Base-by-base conservation (phyloP, 2,329 filamentous ascomycete species). In the Hymenoscyphus fructigenus region DNA sequence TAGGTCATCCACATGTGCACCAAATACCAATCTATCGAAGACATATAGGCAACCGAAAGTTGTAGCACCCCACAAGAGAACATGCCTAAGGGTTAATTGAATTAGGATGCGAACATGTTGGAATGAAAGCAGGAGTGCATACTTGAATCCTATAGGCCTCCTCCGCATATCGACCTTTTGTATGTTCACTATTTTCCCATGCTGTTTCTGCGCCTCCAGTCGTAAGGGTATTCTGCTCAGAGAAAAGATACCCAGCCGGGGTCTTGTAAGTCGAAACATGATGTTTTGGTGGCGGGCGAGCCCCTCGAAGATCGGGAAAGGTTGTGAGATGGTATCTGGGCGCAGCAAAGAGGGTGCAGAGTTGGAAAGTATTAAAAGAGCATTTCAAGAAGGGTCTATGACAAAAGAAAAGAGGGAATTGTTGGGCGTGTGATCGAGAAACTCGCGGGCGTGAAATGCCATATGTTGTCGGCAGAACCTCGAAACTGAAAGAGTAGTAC, bases 11-110 rank as follows among this genome's bases (percentile, higher is more conserved):
- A n/a, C 55, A 29, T 14, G 82, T 80, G 61, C 6, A 26, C 79
- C 79, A 26, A 85, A 73, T 17, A 86, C 79, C n/a, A 81, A 71
- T 10, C 74, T 76, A 29, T 75, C 74, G 71, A 84, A 85, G 38
- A 82, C 71, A 41, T 79, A 73, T 69, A 76, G 83, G 67, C 79
- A 74, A 55, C 71, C 50, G 65, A 73, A 77, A 41, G 68, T 80
- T 2, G 77, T 66, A 55, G 79, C 76, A 47, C 75, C 64, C 5
- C 68, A 71, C 12, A 76, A 65, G n/a, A 78, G 59, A 20, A 78
- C 14, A 12, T 61, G 61, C 60, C 72, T 73, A 50, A 36, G 28
- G 17, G 9, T 6, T 2, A 55, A 56, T 32, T 23, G 14, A 10
- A 53, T 53, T 14, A 53, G 47, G 3, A 5, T 26, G 20, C 12